Base-by-base conservation (phyloP, 768 basidiomycete species). In the Suillus bovinus region DNA sequence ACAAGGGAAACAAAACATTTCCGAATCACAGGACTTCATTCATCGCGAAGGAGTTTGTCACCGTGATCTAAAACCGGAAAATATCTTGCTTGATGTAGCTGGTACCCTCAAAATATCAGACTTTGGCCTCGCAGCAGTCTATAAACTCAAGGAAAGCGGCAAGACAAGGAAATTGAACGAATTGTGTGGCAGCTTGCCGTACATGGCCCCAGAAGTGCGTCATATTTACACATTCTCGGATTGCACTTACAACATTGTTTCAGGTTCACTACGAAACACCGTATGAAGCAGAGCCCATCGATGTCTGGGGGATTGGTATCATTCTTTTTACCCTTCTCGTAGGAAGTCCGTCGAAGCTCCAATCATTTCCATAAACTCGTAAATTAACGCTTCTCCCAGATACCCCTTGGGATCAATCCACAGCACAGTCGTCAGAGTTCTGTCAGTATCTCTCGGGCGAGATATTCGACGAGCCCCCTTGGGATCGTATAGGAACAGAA, bases 391-490 rank as follows among this genome's bases (percentile, higher is more conserved):
- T 11, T 44, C 63, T 6, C 29, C 39, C 59, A 98, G 96, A 97
- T 70, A 98, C 97, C 0, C 97, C 97, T 2, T 99, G 97, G 97
- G 97, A 98, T 69, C 90, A 96, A 70, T 94, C 97, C 3, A 93
- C 94, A 0, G 68, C 72, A 1, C 78, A 80, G n/a, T 91, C 90
- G 63, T 84, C 86, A 1, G 97, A 99, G 73, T 99, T 85, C 68
- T 71, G 75, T n/a, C 83, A 84, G 10, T 99, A 91, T 72, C 69
- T 90, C 2, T 81, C 82, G 0, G 93, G 94, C 5, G 78, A 88
- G 55, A 84, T 96, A 60, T 88, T 93, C 66, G 72, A 82, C 5
- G 85, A 92, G 61, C 78, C 78, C 1, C 96, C 96, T 0, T 99
- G 96, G 96, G 84, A 79, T 58, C 78, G 85, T 10, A 83, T 98